Evolutionary conservation across 108 stramenopile genomes (phyloP).

Genomic region (Pseudonitzschia delicatissima): DNA sequence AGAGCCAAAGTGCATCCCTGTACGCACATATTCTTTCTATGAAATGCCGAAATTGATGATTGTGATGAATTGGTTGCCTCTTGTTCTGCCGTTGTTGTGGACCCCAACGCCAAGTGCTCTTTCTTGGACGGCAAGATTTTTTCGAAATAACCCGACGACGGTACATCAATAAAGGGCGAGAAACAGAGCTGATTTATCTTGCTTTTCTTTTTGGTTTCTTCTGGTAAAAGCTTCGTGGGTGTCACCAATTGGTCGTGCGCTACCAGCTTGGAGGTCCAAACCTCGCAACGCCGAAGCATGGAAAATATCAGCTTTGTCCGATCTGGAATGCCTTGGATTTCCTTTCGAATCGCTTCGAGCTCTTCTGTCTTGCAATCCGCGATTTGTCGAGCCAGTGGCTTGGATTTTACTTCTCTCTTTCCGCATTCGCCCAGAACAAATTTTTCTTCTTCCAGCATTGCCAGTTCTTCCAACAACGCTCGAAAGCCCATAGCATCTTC

Average conservation of each 20-base stretch:
- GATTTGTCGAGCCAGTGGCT: neutral
- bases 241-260: constrained; percentile 35
- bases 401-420: neutral
- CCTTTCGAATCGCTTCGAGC: neutral
- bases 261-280: constrained; percentile 40
- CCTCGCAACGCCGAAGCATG: constrained; percentile 27
- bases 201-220: neutral
- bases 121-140: neutral
- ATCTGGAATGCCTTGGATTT: neutral
- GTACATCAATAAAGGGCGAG: constrained; percentile 32
- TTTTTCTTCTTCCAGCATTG: neutral
- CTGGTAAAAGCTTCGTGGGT: neutral
- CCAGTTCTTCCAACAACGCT: neutral
- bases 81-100: neutral
- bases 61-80: neutral
- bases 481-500: constrained; percentile 19
- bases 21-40: neutral
- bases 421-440: constrained; percentile 1
- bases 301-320: constrained; percentile 21
- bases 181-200: constrained; percentile 7
- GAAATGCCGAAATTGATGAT: constrained; percentile 3
- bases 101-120: neutral
- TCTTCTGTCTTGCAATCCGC: neutral
- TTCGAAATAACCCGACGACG: constrained; percentile 19
- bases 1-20: constrained; percentile 28